A percentile compares a stretch with the other conserved stretches of the same genome.
Conservation (phyloP, 2,329 filamentous ascomycete genomes). For the Paraphaeosphaeria minitans region DNA sequence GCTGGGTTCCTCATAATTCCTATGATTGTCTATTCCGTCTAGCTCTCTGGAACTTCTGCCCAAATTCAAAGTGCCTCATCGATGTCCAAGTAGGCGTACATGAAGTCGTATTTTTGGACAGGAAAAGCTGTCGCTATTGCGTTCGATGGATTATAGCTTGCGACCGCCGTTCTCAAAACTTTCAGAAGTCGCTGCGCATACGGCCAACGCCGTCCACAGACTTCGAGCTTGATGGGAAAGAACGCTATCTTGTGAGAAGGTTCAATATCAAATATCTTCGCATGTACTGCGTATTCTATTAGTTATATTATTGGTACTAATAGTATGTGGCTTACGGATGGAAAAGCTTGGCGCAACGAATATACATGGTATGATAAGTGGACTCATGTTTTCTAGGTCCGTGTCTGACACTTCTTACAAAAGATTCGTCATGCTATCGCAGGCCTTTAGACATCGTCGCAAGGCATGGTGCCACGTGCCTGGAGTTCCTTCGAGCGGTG, state of each 20-base stretch:
- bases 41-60: conserved; percentile 18
- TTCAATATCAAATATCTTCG: conserved; percentile 28
- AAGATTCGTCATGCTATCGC: conserved; percentile 30
- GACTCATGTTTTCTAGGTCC: conserved; percentile 28
- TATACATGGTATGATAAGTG: conserved; percentile 30
- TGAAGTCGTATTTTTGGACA: conserved; percentile 33
- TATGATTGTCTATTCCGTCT: background rate
- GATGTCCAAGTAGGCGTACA: conserved; percentile 33
- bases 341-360: conserved; percentile 34
- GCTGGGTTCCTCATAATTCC: background rate
- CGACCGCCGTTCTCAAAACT: conserved; percentile 31
- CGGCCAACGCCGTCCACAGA: conserved; percentile 31
- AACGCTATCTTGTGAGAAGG: conserved; percentile 29
- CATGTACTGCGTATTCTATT: conserved; percentile 23
- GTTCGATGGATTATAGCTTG: background rate
- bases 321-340: conserved; percentile 14
- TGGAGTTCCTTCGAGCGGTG: conserved; percentile 24
- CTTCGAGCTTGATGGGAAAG: conserved; percentile 30
- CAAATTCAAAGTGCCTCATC: conserved; percentile 31
- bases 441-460: conserved; percentile 34
- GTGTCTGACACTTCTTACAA: conserved; percentile 26
- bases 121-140: conserved; percentile 21
- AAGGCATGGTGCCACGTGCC: conserved; percentile 36
- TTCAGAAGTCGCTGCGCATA: conserved; percentile 27
- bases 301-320: background rate